These are phyloP conservation scores for Vaccinium darrowii DNA, from an alignment of 148 eudicot species.

Conservation along the genomic window DNA sequence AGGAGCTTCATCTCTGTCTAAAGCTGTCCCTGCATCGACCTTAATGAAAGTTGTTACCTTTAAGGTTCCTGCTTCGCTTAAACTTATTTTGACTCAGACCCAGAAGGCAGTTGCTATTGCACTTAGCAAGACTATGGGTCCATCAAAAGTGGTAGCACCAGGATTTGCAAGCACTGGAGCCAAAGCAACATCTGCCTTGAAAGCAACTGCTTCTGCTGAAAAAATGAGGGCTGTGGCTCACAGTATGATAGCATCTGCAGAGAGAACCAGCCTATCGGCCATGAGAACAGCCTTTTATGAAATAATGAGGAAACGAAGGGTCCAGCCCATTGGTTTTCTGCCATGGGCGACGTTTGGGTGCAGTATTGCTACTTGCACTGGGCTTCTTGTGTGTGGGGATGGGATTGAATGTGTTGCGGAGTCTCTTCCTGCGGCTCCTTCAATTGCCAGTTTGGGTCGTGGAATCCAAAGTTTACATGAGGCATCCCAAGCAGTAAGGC, in stretches of 20 bases:
- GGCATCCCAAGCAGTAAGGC: conserved; percentile 48
- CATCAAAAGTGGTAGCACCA: conserved; percentile 58
- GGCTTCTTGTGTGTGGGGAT: conserved; percentile 68
- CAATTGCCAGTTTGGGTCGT: conserved; percentile 74
- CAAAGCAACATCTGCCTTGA: conserved; percentile 50
- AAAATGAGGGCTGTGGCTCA: conserved; percentile 74
- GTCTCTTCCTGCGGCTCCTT: conserved; percentile 66
- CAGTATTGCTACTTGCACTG: conserved; percentile 74
- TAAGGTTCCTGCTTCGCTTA: conserved; percentile 64
- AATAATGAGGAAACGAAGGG: conserved; percentile 80
- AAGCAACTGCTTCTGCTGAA: conserved; percentile 80
- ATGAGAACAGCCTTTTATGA: conserved; percentile 92
- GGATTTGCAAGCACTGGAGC: conserved; percentile 59
- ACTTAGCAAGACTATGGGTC: conserved; percentile 59
- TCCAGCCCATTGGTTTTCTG: conserved; percentile 55
- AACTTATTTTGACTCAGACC: conserved; percentile 59
- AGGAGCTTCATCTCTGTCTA: conserved; percentile 87
- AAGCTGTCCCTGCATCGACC: conserved; percentile 68
- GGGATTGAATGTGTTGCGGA: conserved; percentile 89
- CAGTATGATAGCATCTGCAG: conserved; percentile 80
- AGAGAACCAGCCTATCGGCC: conserved; percentile 84
- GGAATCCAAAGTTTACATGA: conserved; percentile 58
- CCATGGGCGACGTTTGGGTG: conserved; percentile 94
- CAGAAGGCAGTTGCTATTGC: conserved; percentile 58
- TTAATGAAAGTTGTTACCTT: conserved; percentile 56